phyloP scores from a whole-genome alignment of 257 asterid species.

The Petunia axillaris region DNA sequence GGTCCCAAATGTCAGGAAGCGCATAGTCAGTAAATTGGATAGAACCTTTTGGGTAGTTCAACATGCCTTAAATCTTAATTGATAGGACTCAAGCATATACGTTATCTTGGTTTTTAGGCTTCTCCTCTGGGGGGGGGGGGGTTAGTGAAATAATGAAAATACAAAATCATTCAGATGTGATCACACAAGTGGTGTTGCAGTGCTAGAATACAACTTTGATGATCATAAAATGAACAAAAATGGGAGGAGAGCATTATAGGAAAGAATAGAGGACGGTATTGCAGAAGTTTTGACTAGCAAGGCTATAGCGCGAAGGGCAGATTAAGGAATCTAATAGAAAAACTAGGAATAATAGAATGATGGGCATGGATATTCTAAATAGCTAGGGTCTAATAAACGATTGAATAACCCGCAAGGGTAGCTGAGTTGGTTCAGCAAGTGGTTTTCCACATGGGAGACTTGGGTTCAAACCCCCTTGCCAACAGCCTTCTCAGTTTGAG shows the following conservation, averaged over 20 bases:
- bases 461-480: no score
- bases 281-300: conserved; percentile 21
- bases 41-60: conserved; percentile 12
- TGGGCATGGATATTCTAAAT: neutral
- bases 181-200: conserved; percentile 17
- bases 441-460: no score
- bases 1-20: neutral
- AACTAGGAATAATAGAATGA: conserved; percentile 4
- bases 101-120: conserved; percentile 21
- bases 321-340: conserved; percentile 7
- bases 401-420: neutral
- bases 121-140: neutral
- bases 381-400: neutral
- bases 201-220: neutral
- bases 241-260: neutral
- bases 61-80: conserved; percentile 21
- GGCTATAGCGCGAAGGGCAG: conserved; percentile 9
- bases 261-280: conserved; percentile 15
- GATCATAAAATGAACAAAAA: neutral
- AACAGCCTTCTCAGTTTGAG: no score
- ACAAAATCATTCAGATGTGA: neutral
- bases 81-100: neutral
- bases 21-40: neutral
- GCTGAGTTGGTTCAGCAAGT: no score
- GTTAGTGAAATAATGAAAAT: neutral